Evolutionary conservation across 495 filamentous ascomycete species (phyloP), one percentile per base, ranked within the genome.

Genomic region (Hypomontagnella monticulosa): DNA sequence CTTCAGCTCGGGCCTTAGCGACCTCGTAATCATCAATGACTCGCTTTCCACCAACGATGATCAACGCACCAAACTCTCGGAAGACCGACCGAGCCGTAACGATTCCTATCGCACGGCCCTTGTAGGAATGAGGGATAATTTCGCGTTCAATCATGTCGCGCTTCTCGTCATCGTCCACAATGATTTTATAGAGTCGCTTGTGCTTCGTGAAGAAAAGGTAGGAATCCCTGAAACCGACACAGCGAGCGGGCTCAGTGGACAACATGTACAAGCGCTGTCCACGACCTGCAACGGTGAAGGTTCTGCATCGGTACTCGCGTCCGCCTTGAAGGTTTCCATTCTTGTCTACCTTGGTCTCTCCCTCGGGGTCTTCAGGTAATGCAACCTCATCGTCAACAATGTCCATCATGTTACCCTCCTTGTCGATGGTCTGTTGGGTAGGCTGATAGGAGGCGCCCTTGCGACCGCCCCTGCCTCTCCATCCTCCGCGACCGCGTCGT

Each of bases 141-240:
- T 95, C 89, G 46, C 95, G 90, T 38, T 93, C 92, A 64, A 99
- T 99, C 74, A 97, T 84, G 71, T 97, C 93, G 50, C 87, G 90
- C 78, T 97, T 97, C 62, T 93, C 92, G 15, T 93, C 89, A 54
- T 97, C 93, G 58, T 92, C 92, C 66, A 97, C 89, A 66, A 97
- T 95, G 70, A 97, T 95, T 80, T 97, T 97, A 82, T 92, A 93
- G 15, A 97, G 88, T 70, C 93, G 87, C 72, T 89, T 91, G 79
- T 97, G 93, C 73, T 96, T 97, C 68, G 93, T 94, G 82, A 99
- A 99, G 83, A 99, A 99, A 12, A 99, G 84, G 73, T 99, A 99
- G 57, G 91, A 95, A 78, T 99, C 95, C 53, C 95, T 82, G 83
- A 99, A 99, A 5, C 95, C 95, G 47, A 96, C 94, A 70, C 95